Evolutionary conservation across 2,329 filamentous ascomycete genomes (phyloP).

Genomic region (Hansfordia pulvinata): DNA sequence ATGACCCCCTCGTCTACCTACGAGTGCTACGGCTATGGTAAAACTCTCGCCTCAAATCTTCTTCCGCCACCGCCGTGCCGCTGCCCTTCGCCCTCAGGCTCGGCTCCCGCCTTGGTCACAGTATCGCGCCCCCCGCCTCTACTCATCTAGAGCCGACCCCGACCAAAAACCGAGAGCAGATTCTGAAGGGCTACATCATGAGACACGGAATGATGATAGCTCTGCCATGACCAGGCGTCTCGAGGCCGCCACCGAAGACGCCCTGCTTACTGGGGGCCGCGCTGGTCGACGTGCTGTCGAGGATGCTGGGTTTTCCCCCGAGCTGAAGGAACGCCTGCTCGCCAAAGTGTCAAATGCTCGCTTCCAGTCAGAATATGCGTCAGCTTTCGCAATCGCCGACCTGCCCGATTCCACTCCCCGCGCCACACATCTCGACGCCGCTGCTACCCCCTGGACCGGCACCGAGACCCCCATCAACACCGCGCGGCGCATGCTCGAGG

Average conservation of each 20-base stretch:
- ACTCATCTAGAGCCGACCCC: too few relatives aligned
- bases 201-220: too few relatives aligned
- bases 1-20: too few relatives aligned
- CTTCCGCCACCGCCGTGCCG: too few relatives aligned
- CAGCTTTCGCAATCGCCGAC: conserved; percentile 32
- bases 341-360: conserved; percentile 40
- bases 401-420: conserved; percentile 46
- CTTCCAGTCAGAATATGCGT: conserved; percentile 35
- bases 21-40: too few relatives aligned
- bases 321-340: conserved; percentile 44
- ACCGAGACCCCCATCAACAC: conserved; percentile 61
- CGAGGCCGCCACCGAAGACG: conserved; percentile 49
- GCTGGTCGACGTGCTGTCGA: conserved; percentile 45
- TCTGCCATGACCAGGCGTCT: conserved; percentile 44
- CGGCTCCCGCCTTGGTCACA: too few relatives aligned
- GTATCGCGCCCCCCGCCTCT: too few relatives aligned
- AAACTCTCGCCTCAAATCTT: too few relatives aligned
- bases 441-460: conserved; percentile 63
- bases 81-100: too few relatives aligned
- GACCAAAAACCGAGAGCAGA: too few relatives aligned
- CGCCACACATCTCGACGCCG: conserved; percentile 55
- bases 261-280: conserved; percentile 41
- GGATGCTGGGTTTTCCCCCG: conserved; percentile 50
- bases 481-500: conserved; percentile 72
- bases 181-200: too few relatives aligned